Evolutionary conservation across 805 yeast genomes (phyloP), one percentile per base, ranked within the genome.

Genomic region (Wickerhamia fluorescens): DNA sequence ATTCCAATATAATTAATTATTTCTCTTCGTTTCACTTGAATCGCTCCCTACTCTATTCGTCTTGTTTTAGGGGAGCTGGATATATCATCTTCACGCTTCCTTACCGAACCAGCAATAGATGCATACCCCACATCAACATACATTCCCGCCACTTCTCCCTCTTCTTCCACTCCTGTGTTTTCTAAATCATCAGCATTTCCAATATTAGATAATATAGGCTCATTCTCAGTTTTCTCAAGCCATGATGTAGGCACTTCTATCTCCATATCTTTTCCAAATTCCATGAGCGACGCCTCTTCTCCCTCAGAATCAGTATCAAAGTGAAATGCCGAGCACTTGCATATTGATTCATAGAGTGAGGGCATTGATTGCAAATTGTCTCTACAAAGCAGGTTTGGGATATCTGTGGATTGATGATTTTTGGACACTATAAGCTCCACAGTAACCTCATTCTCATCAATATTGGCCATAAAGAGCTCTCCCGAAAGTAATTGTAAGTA

Each of bases 121-220:
- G 51, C 57, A 30, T 39, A 52, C n/a, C 58, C 64, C n/a, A 63
- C 46, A 26, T 60, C 62, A 16, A 63, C 65, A 26, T 56, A 41
- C 68, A 63, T 61, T 2, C 66, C 68, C 0, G 68, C 67, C 3
- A 31, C 46, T 10, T 31, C 43, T 11, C 35, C 38, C 14, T 42
- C 50, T n/a, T n/a, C n/a, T 7, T 36, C 42, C 6, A 28, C 44
- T 14, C 24, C 31, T 17, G 36, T 40, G 14, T 31, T 33, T 5
- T 46, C 63, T 25, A 59, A 44, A 34, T 59, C 66, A 36, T 59
- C 66, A 1, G 67, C 69, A 34, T 49, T 44, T 5, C 68, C 68
- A n/a, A n/a, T n/a, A n/a, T n/a, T n/a, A n/a, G n/a, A 6, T 30
- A 17, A 30, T 53, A 53, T 16, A 25, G 25, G 21, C 42, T 18